Evolutionary conservation across 805 yeast species (phyloP), one percentile per base, ranked within the genome.

Genomic region (Maudiozyma barnettii): DNA sequence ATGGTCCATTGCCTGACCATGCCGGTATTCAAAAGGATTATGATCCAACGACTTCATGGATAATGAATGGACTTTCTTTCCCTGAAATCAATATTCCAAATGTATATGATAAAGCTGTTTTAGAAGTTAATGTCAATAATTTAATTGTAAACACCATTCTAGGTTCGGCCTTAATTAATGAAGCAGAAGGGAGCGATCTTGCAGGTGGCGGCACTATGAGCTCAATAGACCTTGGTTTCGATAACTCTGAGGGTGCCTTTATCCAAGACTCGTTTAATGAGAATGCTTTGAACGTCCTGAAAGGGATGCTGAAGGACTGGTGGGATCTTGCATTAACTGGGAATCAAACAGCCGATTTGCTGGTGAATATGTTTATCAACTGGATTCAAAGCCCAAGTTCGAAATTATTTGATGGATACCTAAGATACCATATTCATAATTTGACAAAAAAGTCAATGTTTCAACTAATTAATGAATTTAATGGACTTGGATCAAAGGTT

Each of bases 371-470:
- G 23, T 80, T 91, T 61, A 84, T 86, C 1, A 72, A 81, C 3
- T 91, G 99, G 99, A 85, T 89, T 21, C 87, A 86, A 54, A 77
- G 81, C 44, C 77, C 85, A 9, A 76, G 77, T 9, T 85, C 96
- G 0, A 74, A 61, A 54, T 67, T 93, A 21, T 90, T 84, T 63
- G 95, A 88, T 62, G 78, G 85, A 26, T 73, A 83, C 1, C 71
- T 93, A 55, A 85, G 84, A 55, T 86, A 89, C 55, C 96, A 91
- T 61, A 82, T 91, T 18, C 93, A 88, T 58, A 90, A 86, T 55
- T 68, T 93, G 52, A 81, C 96, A 2, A 82, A 83, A 52, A 88
- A 88, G 59, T 82, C 95, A 0, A 71, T 89, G 51, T 68, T 84
- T 45, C 97, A 90, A 60, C 70, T 91, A 45, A 74, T 84, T 43